These are phyloP conservation scores for Lactifluus pinguis DNA, from an alignment of 768 basidiomycete species.

Conservation along the genomic window DNA sequence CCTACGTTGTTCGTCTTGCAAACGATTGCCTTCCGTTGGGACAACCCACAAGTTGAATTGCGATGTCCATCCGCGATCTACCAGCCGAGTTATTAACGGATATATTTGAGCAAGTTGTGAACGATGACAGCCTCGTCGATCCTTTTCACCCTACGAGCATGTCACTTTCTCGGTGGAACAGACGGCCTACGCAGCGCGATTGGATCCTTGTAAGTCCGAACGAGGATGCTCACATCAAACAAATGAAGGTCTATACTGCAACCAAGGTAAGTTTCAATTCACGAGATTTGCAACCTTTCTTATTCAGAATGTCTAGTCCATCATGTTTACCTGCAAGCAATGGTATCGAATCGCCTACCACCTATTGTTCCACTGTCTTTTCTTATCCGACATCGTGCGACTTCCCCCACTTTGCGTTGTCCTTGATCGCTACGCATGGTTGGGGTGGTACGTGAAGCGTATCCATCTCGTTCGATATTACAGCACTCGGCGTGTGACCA, in stretches of 20 bases:
- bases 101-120: conserved; percentile 63
- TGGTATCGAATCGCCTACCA: conserved; percentile 58
- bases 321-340: conserved; percentile 55
- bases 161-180: conserved; percentile 60
- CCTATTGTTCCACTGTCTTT: conserved; percentile 59
- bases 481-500: conserved; percentile 31
- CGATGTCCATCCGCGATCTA: conserved; percentile 28
- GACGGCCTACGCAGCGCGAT: conserved; percentile 31
- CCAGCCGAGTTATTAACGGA: conserved; percentile 63
- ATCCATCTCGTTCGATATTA: conserved; percentile 57
- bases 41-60: neutral
- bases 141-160: conserved; percentile 51
- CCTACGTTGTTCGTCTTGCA: neutral
- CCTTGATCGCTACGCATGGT: conserved; percentile 41
- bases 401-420: conserved; percentile 43
- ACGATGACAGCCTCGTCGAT: conserved; percentile 59
- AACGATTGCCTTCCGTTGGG: neutral
- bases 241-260: conserved; percentile 51
- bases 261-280: conserved; percentile 46
- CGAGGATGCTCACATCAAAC: conserved; percentile 48
- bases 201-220: conserved; percentile 57
- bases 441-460: conserved; percentile 67
- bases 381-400: conserved; percentile 52
- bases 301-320: conserved; percentile 37
- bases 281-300: neutral